Base-by-base conservation (phyloP, 2,329 filamentous ascomycete species). In the Ophiostoma ulmi region DNA sequence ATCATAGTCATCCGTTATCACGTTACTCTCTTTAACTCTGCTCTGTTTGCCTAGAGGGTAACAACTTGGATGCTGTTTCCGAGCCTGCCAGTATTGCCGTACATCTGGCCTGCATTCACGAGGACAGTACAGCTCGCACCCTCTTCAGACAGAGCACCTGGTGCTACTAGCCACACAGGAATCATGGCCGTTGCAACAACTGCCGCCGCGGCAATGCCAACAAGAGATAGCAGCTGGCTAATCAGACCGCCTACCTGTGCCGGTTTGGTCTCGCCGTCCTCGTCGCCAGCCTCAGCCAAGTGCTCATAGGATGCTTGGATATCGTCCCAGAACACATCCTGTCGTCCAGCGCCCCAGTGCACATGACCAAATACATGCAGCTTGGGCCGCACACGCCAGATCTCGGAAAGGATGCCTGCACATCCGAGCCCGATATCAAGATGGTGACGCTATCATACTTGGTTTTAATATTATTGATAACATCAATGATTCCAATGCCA, bases 301-400 rank as follows among this genome's bases (percentile, higher is more conserved):
- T 83, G 81, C 79, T 94, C 92, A 79, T 92, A 93, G 1, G 86
- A 85, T 41, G 81, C 81, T 79, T 96, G 92, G 72, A 87, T 86
- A 36, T 88, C 85, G 78, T 95, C 92, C 84, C 91, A 97, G 79
- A 87, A 90, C 11, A 91, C 84, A 0, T 88, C 79, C 76, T 93
- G 88, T 63, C 82, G 82, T 20, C 93, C 93, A 65, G 90, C 86
- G 10, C 88, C 91, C 76, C 85, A 90, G 80, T 97, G 93, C 35
- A 94, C 86, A 79, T 97, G 93, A 0, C 93, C 93, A 78, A 95
- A 97, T 67, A 97, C 85, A 78, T 97, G 92, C 17, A 97, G 81
- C 14, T 83, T 83, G 0, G 93, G 93, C 73, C 87, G 88, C 13
- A 93, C 87, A 48, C 90, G 86, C 88, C 90, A 92, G 22, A 91